Conservation (phyloP, 2,329 filamentous ascomycete genomes). For the Ascochyta fabae region DNA sequence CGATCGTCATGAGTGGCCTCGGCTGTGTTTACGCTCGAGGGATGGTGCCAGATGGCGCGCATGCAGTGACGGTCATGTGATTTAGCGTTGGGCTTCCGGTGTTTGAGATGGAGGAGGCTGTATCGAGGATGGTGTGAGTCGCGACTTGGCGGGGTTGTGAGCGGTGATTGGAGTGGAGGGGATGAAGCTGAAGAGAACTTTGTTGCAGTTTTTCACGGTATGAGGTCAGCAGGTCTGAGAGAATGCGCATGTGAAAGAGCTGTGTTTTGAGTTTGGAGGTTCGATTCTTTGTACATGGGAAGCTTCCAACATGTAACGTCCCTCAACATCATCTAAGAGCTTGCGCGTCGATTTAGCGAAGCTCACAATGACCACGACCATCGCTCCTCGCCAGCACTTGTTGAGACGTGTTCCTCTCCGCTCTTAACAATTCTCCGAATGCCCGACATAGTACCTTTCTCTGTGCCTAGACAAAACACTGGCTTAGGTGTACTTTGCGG, state of each 20-base stretch:
- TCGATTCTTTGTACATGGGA: neutral
- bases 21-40: neutral
- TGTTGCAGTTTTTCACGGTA: slow-evolving; percentile 6
- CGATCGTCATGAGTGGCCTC: slow-evolving; percentile 13
- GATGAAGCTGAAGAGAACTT: slow-evolving; percentile 15
- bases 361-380: no score
- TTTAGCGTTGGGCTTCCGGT: slow-evolving; percentile 4
- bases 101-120: neutral
- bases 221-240: neutral
- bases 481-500: slow-evolving; percentile 19
- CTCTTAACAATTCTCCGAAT: no score
- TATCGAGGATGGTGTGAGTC: neutral
- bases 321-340: no score
- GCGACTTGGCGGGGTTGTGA: slow-evolving; percentile 9
- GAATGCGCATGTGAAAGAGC: neutral
- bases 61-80: slow-evolving; percentile 17
- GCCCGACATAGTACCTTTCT: no score
- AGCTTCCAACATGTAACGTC: no score
- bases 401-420: no score
- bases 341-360: no score
- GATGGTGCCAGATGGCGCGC: slow-evolving; percentile 17
- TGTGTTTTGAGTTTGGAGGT: neutral
- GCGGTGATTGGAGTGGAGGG: slow-evolving; percentile 12
- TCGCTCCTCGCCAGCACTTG: no score
- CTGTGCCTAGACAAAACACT: neutral